phyloP scores from a whole-genome alignment of 1,284 basidiomycete genomes.

The Microbotryum violaceum region DNA sequence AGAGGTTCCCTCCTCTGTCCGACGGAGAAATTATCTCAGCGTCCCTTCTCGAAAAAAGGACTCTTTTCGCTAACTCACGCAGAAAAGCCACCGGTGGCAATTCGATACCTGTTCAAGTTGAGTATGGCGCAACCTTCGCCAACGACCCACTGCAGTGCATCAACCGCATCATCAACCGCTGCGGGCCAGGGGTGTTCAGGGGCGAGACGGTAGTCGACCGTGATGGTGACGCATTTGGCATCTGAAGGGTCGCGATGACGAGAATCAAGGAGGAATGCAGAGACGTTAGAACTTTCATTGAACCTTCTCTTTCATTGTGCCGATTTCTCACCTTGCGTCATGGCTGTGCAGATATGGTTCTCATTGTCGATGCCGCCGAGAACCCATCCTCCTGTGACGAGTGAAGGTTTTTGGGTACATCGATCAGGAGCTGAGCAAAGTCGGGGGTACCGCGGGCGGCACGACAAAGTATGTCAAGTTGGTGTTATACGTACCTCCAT shows the following conservation, averaged over 20 bases:
- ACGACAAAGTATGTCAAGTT: too few species aligned
- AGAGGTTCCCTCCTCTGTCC: constrained; percentile 56
- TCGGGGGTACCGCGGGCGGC: too few species aligned
- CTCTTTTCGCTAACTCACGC: constrained; percentile 45
- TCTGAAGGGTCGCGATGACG: neutral
- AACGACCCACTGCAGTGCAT: constrained; percentile 49
- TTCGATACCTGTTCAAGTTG: constrained; percentile 44
- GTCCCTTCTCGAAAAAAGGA: neutral
- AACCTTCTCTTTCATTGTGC: neutral
- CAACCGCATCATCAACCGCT: constrained; percentile 63
- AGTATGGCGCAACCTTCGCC: constrained; percentile 44
- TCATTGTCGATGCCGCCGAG: constrained; percentile 56
- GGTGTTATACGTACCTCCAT: neutral
- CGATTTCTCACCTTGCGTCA: constrained; percentile 49
- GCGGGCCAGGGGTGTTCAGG: constrained; percentile 67
- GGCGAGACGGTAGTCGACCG: constrained; percentile 64
- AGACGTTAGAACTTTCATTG: too few species aligned
- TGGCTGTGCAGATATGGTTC: constrained; percentile 53
- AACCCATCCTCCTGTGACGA: constrained; percentile 52
- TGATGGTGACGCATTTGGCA: constrained; percentile 47
- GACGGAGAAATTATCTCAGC: constrained; percentile 39
- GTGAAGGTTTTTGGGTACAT: too few species aligned
- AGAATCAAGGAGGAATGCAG: constrained; percentile 1
- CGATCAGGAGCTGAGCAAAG: too few species aligned
- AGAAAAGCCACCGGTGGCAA: constrained; percentile 60